Base-by-base conservation (phyloP, 768 basidiomycete genomes). In the Lentinula sp. region DNA sequence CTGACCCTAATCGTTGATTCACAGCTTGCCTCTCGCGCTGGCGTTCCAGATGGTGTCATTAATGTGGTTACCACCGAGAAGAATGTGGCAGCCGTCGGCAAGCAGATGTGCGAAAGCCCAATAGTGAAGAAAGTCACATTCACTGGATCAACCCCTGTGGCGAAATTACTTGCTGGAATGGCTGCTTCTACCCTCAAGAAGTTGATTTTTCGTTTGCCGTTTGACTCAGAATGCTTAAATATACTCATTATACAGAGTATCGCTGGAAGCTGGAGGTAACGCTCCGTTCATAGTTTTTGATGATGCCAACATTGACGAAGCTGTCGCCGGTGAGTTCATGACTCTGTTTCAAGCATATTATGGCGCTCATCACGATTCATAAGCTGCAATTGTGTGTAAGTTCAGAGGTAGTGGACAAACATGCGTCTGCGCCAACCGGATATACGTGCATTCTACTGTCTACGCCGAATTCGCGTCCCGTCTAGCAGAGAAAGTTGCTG, bases 281-380 rank as follows among this genome's bases (percentile, higher is more conserved):
- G 86, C 95, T 0, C 91, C 96, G 0, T 95, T 99, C 73, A 97
- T 98, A 66, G 91, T 99, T 6, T 98, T 99, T 71, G 91, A 94
- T 64, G 97, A 98, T 68, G 96, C 95, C 0, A 88, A 98, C 70
- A 81, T 99, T 56, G 91, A 94, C 53, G 86, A 88, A 60, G 97
- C 97, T 33, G 93, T 99, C 6, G 85, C 87, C 65, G 91, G 95
- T 83, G 18, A 20, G 54, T 56, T 6, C 2, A 2, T 13, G 18
- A 43, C 18, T 1, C 37, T n/a, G 4, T 13, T 39, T 28, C 16
- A 12, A 20, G 9, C 35, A 37, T 18, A 39, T 28, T 8, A 10
- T 13, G 20, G 36, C 52, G n/a, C 10, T 54, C 9, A 35, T 54
- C 37, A 35, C 4, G 6, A 10, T 36, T n/a, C 9, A 3, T 5